Percentiles rank a stretch among this genome's conserved stretches.
Evolutionary conservation across 2,329 filamentous ascomycete species (phyloP).

Genomic region (Ophiocordyceps australis): DNA sequence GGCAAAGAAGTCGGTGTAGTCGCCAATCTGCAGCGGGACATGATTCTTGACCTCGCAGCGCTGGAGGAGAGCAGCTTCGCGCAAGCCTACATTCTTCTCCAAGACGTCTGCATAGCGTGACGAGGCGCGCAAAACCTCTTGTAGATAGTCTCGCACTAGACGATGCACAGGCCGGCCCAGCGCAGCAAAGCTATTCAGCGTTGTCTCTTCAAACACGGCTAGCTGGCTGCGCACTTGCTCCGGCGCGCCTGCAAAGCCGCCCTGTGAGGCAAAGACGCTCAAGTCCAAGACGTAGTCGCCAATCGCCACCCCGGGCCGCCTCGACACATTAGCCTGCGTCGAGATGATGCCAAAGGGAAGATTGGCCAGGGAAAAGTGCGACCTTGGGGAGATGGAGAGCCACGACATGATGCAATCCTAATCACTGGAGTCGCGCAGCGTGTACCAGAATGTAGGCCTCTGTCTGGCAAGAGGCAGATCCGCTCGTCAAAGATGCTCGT

Average conservation of each 20-base stretch:
- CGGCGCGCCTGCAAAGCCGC: slow-evolving; percentile 17
- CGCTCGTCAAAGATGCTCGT: no score
- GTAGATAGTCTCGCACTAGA: slow-evolving; percentile 53
- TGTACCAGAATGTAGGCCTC: slow-evolving; percentile 42
- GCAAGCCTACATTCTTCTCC: slow-evolving; percentile 15
- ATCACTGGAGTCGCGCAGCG: slow-evolving; percentile 40
- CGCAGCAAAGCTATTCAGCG: slow-evolving; percentile 15
- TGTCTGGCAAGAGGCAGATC: slow-evolving; percentile 39
- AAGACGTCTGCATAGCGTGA: slow-evolving; percentile 18
- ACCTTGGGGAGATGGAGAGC: slow-evolving; percentile 8
- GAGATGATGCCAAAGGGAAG: slow-evolving; percentile 74
- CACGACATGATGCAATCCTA: slow-evolving; percentile 10
- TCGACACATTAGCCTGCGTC: slow-evolving; percentile 33
- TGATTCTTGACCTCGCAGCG: slow-evolving; percentile 40
- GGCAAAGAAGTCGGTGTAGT: slow-evolving; percentile 77
- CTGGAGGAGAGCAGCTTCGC: slow-evolving; percentile 10
- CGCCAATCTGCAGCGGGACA: slow-evolving; percentile 58
- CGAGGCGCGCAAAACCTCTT: slow-evolving; percentile 37
- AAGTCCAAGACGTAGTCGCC: slow-evolving; percentile 57
- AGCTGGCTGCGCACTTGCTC: slow-evolving; percentile 9
- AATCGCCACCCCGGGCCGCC: slow-evolving; percentile 52
- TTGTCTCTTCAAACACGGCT: slow-evolving; percentile 9
- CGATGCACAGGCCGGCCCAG: slow-evolving; percentile 52
- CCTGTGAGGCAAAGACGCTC: slow-evolving; percentile 31
- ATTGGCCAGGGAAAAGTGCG: slow-evolving; percentile 54